These are phyloP conservation scores for Wickerhamiella bombiphila DNA, from an alignment of 805 yeast genomes.

Conservation along the genomic window DNA sequence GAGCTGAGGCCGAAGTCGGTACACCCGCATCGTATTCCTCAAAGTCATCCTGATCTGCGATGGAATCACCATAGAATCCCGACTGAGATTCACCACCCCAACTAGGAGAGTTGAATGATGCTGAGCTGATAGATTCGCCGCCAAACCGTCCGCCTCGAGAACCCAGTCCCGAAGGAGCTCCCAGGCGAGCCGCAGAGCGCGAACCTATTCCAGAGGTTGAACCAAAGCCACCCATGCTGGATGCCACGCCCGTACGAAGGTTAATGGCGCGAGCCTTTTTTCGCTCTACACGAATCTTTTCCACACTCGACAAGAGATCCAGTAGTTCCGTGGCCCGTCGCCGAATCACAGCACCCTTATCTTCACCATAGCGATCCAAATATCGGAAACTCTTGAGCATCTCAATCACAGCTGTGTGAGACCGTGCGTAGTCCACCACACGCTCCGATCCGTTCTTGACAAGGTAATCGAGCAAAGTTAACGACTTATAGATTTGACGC, in stretches of 20 bases:
- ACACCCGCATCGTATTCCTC: conserved; percentile 24
- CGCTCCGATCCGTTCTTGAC: conserved; percentile 88
- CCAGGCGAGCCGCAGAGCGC: conserved; percentile 18
- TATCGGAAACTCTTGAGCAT: conserved; percentile 90
- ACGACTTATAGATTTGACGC: conserved; percentile 93
- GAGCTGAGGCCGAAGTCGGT: no score
- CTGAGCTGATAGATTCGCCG: neutral
- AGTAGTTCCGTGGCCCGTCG: conserved; percentile 72
- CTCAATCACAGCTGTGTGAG: conserved; percentile 63
- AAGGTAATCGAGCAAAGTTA: conserved; percentile 81
- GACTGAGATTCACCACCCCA: neutral
- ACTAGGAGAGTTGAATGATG: neutral
- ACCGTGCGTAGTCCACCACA: conserved; percentile 85
- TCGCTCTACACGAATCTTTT: conserved; percentile 63
- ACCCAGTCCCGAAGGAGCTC: conserved; percentile 6
- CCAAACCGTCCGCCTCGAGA: conserved; percentile 7
- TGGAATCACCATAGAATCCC: conserved; percentile 24
- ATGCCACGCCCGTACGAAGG: conserved; percentile 39
- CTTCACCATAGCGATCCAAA: conserved; percentile 84
- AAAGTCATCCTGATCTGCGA: conserved; percentile 26
- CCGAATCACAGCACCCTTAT: conserved; percentile 91
- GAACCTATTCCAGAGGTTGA: conserved; percentile 18
- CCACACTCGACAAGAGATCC: conserved; percentile 60
- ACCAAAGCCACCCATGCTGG: conserved; percentile 34
- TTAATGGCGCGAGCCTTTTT: conserved; percentile 80